Percentiles rank a stretch among this genome's conserved stretches.
These are phyloP conservation scores for Tolypocladium album DNA, from an alignment of 2,329 filamentous ascomycete species.

Conservation along the genomic window DNA sequence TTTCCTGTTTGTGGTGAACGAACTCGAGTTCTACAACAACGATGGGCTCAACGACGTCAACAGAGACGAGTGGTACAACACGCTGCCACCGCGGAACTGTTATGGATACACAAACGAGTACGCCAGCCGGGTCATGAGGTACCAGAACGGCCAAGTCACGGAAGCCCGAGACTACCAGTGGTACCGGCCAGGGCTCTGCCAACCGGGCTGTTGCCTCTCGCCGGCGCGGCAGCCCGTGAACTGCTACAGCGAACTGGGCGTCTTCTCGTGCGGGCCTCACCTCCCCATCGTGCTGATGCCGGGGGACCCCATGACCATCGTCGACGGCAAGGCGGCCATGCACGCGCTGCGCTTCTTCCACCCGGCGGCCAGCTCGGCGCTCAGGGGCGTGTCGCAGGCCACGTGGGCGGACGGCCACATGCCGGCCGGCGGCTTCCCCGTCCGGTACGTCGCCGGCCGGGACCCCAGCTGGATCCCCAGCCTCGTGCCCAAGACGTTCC, in stretches of 20 bases:
- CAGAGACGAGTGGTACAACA: conserved; percentile 16
- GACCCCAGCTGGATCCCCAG: conserved; percentile 26
- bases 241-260: conserved; percentile 14
- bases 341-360: conserved; percentile 18
- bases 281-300: conserved; percentile 22
- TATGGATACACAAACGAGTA: conserved; percentile 15
- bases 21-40: conserved; percentile 14
- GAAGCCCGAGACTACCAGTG: conserved; percentile 6
- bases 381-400: conserved; percentile 17
- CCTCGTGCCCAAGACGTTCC: conserved; percentile 22
- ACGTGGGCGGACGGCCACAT: conserved; percentile 9
- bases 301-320: conserved; percentile 6
- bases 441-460: conserved; percentile 19
- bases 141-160: conserved; percentile 17
- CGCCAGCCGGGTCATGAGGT: conserved; percentile 24
- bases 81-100: conserved; percentile 15
- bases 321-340: conserved; percentile 9
- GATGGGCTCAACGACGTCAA: conserved; percentile 4
- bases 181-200: not conserved
- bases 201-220: not conserved
- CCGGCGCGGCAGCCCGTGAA: not conserved
- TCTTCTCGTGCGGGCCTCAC: conserved; percentile 25
- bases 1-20: conserved; percentile 30
- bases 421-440: conserved; percentile 3
- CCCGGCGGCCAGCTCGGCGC: not conserved